Conservation (phyloP, 768 basidiomycete species). For the Pisolithus sp. region DNA sequence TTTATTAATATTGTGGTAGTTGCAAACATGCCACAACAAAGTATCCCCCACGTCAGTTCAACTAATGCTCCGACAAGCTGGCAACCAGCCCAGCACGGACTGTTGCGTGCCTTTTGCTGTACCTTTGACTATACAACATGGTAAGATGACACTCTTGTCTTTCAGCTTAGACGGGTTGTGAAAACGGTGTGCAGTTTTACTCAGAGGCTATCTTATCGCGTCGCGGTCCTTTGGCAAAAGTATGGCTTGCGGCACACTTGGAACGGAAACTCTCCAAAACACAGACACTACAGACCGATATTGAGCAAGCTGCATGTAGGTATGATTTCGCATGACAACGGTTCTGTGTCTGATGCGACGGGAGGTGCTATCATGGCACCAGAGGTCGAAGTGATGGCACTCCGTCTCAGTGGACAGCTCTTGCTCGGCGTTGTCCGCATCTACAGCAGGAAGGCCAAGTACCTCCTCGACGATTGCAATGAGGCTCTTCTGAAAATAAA, state of each 20-base stretch:
- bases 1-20: not conserved
- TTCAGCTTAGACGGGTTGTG: not conserved
- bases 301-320: slow-evolving; percentile 84
- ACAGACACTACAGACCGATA: slow-evolving; percentile 91
- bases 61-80: slow-evolving; percentile 3
- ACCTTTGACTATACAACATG: slow-evolving; percentile 18
- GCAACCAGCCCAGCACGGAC: not conserved
- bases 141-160: slow-evolving; percentile 1
- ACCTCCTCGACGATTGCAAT: slow-evolving; percentile 95
- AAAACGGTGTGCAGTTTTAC: slow-evolving; percentile 55
- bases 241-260: slow-evolving; percentile 99
- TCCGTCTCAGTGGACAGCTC: slow-evolving; percentile 93
- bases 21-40: slow-evolving; percentile 8
- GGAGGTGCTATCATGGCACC: slow-evolving; percentile 89
- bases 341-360: not conserved
- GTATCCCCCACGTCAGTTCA: slow-evolving; percentile 15
- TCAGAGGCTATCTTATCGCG: slow-evolving; percentile 92
- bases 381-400: slow-evolving; percentile 88
- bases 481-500: slow-evolving; percentile 94
- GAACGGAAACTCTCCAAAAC: slow-evolving; percentile 96
- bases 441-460: slow-evolving; percentile 96
- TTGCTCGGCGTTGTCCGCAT: slow-evolving; percentile 95
- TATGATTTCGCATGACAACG: not conserved
- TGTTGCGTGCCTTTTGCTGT: slow-evolving; percentile 8
- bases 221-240: slow-evolving; percentile 89